These are phyloP conservation scores for Dalbergia cultrata DNA, from an alignment of 306 rosid genomes.

Conservation along the genomic window DNA sequence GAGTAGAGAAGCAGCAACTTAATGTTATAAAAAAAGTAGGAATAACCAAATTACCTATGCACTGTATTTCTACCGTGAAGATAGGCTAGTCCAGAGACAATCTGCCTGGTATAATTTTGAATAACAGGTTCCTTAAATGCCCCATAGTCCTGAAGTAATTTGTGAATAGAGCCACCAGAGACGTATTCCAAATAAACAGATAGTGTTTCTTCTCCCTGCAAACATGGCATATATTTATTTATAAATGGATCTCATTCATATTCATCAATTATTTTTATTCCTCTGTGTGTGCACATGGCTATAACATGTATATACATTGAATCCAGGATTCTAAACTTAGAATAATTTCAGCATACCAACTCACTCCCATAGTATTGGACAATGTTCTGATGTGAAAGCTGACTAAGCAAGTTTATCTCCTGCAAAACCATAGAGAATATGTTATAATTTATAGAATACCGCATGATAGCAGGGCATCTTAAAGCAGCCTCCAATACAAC, in stretches of 20 bases:
- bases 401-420: constrained; percentile 94
- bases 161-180: constrained; percentile 97
- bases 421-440: constrained; percentile 50
- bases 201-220: constrained; percentile 84
- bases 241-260: constrained; percentile 35
- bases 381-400: constrained; percentile 87
- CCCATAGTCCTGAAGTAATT: constrained; percentile 94
- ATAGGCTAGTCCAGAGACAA: constrained; percentile 95
- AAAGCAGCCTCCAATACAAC: constrained; percentile 35
- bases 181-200: constrained; percentile 93
- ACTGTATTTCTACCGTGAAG: constrained; percentile 95
- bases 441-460: constrained; percentile 24
- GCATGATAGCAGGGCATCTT: constrained; percentile 9
- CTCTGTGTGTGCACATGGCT: background rate
- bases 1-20: background rate
- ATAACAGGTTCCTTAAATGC: constrained; percentile 90
- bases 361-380: constrained; percentile 97
- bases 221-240: constrained; percentile 39
- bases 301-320: constrained; percentile 15
- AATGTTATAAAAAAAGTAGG: constrained; percentile 20
- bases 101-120: constrained; percentile 91
- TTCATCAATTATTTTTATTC: constrained; percentile 15
- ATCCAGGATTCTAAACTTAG: background rate
- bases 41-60: constrained; percentile 71
- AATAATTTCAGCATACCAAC: constrained; percentile 52